Percentiles rank a stretch among this genome's conserved stretches.
phyloP scores from a whole-genome alignment of 2,329 filamentous ascomycete genomes.

The Penicillium polonicum region DNA sequence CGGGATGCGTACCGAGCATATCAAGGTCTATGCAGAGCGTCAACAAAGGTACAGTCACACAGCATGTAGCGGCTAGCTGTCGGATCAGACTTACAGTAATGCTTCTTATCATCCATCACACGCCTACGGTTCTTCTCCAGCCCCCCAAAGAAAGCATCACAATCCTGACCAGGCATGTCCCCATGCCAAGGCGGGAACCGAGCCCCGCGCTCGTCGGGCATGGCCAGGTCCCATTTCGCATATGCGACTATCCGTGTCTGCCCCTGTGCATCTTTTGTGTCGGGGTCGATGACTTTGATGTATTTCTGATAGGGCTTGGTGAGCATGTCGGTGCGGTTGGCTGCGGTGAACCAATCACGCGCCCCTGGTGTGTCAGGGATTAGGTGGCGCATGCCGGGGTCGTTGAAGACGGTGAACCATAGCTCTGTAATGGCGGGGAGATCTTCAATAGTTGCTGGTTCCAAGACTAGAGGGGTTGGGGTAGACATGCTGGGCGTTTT shows the following conservation, averaged over 20 bases:
- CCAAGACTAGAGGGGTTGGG: conserved; percentile 3
- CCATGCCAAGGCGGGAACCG: conserved; percentile 32
- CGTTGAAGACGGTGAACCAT: conserved; percentile 29
- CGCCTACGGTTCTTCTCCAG: conserved; percentile 23
- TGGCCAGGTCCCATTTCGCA: conserved; percentile 32
- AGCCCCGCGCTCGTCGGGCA: conserved; percentile 24
- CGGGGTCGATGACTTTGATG: conserved; percentile 29
- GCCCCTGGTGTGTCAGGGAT: conserved; percentile 31
- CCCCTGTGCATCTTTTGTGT: conserved; percentile 5
- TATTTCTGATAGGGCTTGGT: conserved; percentile 28
- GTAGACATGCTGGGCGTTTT: neutral
- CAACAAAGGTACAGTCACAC: neutral
- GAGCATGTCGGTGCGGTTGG: conserved; percentile 22
- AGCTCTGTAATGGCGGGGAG: conserved; percentile 24
- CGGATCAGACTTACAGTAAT: conserved; percentile 27
- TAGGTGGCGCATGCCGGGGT: conserved; percentile 18
- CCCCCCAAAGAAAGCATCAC: conserved; percentile 19
- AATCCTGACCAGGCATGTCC: conserved; percentile 18
- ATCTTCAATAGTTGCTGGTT: conserved; percentile 24
- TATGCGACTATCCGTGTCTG: conserved; percentile 26
- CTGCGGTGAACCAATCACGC: conserved; percentile 28
- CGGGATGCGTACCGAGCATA: conserved; percentile 43
- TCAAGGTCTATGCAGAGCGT: conserved; percentile 33
- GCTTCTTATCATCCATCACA: conserved; percentile 25
- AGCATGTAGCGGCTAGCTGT: neutral